Conservation (phyloP, 2,329 filamentous ascomycete species). For the Botrytis deweyae region DNA sequence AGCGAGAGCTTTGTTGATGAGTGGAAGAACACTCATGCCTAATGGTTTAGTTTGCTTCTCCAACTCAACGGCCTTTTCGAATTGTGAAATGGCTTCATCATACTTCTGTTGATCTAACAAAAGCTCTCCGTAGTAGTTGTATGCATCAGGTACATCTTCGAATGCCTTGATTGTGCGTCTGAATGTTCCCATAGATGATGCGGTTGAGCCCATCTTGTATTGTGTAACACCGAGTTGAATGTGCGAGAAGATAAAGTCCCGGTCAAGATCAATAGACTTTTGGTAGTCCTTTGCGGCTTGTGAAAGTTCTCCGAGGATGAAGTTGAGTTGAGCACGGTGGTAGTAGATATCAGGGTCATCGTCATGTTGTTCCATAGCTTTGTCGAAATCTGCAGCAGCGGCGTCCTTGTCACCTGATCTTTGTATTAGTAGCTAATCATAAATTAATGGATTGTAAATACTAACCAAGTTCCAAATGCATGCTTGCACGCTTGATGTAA, state of each 20-base stretch:
- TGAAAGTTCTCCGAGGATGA: constrained; percentile 91
- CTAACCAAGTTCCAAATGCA: constrained; percentile 89
- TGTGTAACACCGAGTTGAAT: constrained; percentile 99
- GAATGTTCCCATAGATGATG: constrained; percentile 98
- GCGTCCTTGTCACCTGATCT: constrained; percentile 72
- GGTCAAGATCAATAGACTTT: constrained; percentile 96
- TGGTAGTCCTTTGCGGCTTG: constrained; percentile 98
- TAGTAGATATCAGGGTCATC: constrained; percentile 98
- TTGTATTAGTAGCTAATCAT: constrained; percentile 37
- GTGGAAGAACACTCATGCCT: constrained; percentile 93
- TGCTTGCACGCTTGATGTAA: constrained; percentile 98
- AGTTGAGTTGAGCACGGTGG: constrained; percentile 96
- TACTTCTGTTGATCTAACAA: constrained; percentile 96
- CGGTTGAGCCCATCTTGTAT: constrained; percentile 99
- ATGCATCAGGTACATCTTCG: constrained; percentile 91
- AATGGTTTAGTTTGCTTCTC: constrained; percentile 92
- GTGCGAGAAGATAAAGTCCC: constrained; percentile 97
- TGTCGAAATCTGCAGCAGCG: constrained; percentile 83
- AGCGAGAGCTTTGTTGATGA: constrained; percentile 98
- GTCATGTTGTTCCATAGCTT: constrained; percentile 79
- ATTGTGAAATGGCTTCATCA: constrained; percentile 93
- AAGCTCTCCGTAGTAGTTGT: constrained; percentile 99
- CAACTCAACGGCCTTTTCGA: constrained; percentile 97
- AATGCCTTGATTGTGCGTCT: constrained; percentile 98
- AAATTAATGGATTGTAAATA: constrained; percentile 12